Evolutionary conservation across 148 eudicot species (phyloP).

Genomic region (Vaccinium macrocarpon): DNA sequence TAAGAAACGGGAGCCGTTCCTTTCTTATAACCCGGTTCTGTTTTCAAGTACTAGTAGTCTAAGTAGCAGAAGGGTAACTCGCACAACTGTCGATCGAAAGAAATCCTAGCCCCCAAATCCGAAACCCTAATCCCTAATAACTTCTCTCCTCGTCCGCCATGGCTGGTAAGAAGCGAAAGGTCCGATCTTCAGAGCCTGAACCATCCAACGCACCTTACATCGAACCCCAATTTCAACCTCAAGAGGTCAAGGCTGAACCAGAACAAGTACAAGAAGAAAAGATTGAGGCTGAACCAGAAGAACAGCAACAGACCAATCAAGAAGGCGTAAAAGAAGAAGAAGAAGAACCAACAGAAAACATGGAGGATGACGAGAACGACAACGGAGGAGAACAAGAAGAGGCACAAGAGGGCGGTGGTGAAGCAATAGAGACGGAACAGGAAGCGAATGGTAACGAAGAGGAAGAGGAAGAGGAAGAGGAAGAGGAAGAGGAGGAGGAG

Average conservation of each 20-base stretch:
- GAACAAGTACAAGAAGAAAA: neutral
- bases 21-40: too few relatives aligned
- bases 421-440: neutral
- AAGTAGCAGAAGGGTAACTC: too few relatives aligned
- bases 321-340: neutral
- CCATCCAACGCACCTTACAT: neutral
- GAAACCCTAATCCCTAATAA: neutral
- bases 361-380: slow-evolving; percentile 25
- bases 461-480: slow-evolving; percentile 27
- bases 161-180: slow-evolving; percentile 7
- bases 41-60: too few relatives aligned
- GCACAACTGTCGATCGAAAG: neutral
- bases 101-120: neutral
- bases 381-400: slow-evolving; percentile 33
- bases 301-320: neutral
- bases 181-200: neutral
- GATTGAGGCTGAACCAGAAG: slow-evolving; percentile 8
- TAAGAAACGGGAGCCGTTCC: too few relatives aligned
- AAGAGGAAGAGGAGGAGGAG: slow-evolving; percentile 33
- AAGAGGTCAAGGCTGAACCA: neutral
- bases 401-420: slow-evolving; percentile 13
- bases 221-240: neutral
- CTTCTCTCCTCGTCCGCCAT: neutral
- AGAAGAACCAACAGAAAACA: neutral
- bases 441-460: slow-evolving; percentile 20